phyloP scores from a whole-genome alignment of 2,329 filamentous ascomycete genomes.

The Scopulariopsis brevicaulis region DNA sequence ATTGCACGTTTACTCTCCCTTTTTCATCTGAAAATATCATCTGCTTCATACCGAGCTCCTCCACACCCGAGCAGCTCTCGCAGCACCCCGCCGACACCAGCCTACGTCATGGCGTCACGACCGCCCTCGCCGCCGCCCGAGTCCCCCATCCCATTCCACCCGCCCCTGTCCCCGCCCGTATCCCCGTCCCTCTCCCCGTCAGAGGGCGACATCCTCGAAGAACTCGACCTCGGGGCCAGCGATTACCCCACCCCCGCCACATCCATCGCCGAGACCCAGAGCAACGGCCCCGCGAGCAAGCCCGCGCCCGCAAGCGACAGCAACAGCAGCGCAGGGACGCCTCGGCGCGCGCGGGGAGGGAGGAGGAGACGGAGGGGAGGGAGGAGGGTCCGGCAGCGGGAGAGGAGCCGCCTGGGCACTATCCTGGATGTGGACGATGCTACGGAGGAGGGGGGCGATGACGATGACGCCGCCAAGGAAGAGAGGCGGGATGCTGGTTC shows the following conservation, averaged over 20 bases:
- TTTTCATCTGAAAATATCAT: too few species aligned
- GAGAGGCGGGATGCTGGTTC: not conserved
- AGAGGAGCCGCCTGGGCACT: not conserved
- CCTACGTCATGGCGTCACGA: not conserved
- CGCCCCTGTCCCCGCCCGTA: not conserved
- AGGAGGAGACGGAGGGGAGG: not conserved
- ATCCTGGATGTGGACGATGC: not conserved
- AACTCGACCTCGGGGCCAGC: not conserved
- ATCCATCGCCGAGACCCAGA: not conserved
- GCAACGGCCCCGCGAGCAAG: not conserved
- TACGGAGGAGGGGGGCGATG: not conserved
- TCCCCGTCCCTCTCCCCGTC: not conserved
- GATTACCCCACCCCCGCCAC: not conserved
- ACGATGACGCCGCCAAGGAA: not conserved
- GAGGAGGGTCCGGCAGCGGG: not conserved
- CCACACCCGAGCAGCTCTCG: not conserved
- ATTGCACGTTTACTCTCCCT: too few species aligned
- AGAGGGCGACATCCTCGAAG: not conserved
- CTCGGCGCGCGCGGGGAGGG: not conserved
- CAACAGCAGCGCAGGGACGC: not conserved
- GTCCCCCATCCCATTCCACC: not conserved
- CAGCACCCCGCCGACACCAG: not conserved
- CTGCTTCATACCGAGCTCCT: too few species aligned
- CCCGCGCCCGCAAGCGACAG: not conserved
- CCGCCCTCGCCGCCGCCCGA: not conserved